Evolutionary conservation across 2,329 filamentous ascomycete genomes (phyloP).

Genomic region (Aspergillus luchuensis): DNA sequence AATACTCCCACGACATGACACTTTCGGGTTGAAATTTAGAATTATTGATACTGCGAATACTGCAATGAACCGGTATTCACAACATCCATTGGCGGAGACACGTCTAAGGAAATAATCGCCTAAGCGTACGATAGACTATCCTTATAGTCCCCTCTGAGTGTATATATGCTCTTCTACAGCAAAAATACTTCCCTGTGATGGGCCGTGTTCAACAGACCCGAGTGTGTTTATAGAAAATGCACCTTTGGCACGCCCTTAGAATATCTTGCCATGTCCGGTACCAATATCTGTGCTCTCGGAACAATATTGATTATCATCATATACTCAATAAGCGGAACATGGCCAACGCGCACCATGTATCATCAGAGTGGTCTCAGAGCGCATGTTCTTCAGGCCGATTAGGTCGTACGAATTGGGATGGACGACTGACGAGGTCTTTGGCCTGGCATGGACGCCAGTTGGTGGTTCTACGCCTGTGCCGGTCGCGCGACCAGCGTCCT

Average conservation of each 20-base stretch:
- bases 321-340: background rate
- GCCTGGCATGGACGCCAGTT: background rate
- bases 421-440: background rate
- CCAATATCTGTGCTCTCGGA: background rate
- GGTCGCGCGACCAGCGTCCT: background rate
- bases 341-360: background rate
- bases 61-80: too few relatives aligned
- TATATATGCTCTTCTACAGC: too few relatives aligned
- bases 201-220: background rate
- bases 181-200: background rate
- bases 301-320: background rate
- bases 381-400: background rate
- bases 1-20: background rate
- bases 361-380: background rate
- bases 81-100: too few relatives aligned
- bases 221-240: background rate
- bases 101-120: too few relatives aligned
- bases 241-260: background rate
- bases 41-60: too few relatives aligned
- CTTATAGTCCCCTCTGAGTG: too few relatives aligned
- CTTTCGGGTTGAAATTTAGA: background rate
- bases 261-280: background rate
- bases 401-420: background rate
- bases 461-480: background rate
- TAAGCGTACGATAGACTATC: too few relatives aligned